A percentile compares a stretch with the other conserved stretches of the same genome.
Evolutionary conservation across 1,139 yeast genomes (phyloP).

Genomic region (Suhomyces coccinellae): DNA sequence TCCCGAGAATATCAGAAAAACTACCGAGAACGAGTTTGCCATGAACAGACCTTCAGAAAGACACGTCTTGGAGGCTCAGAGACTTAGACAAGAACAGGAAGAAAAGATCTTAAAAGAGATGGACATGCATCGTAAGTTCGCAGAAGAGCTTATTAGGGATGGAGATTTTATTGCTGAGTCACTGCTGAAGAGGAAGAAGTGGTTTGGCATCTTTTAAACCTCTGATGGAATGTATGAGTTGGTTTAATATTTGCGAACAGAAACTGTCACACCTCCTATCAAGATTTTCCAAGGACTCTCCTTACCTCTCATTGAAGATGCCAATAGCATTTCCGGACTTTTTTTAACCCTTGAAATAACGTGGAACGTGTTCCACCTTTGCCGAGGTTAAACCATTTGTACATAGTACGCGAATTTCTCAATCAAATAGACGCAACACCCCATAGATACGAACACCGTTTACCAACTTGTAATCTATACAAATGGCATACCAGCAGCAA

Average conservation of each 20-base stretch:
- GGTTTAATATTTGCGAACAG: too few relatives aligned
- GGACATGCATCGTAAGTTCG: slow-evolving; percentile 36
- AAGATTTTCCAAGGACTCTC: too few relatives aligned
- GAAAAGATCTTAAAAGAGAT: slow-evolving; percentile 63
- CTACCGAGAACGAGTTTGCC: slow-evolving; percentile 49
- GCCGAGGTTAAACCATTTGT: not conserved
- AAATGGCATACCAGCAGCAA: slow-evolving; percentile 7
- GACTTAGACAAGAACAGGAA: slow-evolving; percentile 68
- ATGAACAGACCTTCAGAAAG: slow-evolving; percentile 70
- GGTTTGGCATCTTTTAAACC: slow-evolving; percentile 20
- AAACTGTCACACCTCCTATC: too few relatives aligned
- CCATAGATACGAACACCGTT: too few relatives aligned
- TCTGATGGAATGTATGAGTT: too few relatives aligned
- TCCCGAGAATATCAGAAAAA: slow-evolving; percentile 39
- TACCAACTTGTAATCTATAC: not conserved
- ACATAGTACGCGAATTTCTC: not conserved
- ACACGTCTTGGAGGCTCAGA: slow-evolving; percentile 75
- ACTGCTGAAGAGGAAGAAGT: slow-evolving; percentile 21
- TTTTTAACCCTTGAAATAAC: too few relatives aligned
- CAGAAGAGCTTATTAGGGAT: slow-evolving; percentile 35
- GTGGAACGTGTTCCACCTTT: too few relatives aligned
- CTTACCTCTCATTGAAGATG: too few relatives aligned
- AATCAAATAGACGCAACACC: too few relatives aligned
- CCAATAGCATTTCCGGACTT: too few relatives aligned
- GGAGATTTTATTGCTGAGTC: slow-evolving; percentile 19